These are phyloP conservation scores for Penicillium desertorum DNA, from an alignment of 495 filamentous ascomycete genomes.

Conservation along the genomic window DNA sequence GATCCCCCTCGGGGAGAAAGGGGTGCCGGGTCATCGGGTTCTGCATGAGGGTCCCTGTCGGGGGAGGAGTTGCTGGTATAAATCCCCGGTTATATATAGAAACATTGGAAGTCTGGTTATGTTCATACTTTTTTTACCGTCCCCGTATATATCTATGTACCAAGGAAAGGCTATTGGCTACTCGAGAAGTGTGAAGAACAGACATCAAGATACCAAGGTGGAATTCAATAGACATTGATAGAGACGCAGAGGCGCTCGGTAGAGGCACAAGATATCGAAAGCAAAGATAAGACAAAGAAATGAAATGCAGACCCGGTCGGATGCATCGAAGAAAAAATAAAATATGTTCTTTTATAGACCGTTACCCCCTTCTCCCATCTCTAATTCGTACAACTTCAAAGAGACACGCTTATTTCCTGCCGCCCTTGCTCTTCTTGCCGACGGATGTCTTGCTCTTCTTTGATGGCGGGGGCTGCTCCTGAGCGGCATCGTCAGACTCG, in stretches of 20 bases:
- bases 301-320: conserved; percentile 13
- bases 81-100: too few species aligned
- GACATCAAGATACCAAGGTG: background rate
- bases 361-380: conserved; percentile 16
- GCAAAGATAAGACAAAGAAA: conserved; percentile 5
- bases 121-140: too few species aligned
- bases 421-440: conserved; percentile 37
- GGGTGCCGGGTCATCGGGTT: conserved; percentile 44
- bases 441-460: conserved; percentile 37
- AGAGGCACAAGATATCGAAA: conserved; percentile 16
- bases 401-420: conserved; percentile 28
- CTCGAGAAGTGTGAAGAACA: too few species aligned
- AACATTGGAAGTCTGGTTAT: too few species aligned
- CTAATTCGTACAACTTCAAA: conserved; percentile 22
- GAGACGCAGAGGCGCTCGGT: conserved; percentile 15
- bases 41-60: conserved; percentile 42
- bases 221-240: conserved; percentile 8
- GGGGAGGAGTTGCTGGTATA: conserved; percentile 24
- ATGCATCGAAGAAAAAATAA: conserved; percentile 17
- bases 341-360: conserved; percentile 19
- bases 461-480: conserved; percentile 35
- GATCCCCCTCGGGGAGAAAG: conserved; percentile 40
- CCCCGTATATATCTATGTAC: too few species aligned
- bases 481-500: conserved; percentile 37
- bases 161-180: too few species aligned